Evolutionary conservation across 202 grass and related monocot species (phyloP).

Genomic region (Thinopyrum obtusiflorum): DNA sequence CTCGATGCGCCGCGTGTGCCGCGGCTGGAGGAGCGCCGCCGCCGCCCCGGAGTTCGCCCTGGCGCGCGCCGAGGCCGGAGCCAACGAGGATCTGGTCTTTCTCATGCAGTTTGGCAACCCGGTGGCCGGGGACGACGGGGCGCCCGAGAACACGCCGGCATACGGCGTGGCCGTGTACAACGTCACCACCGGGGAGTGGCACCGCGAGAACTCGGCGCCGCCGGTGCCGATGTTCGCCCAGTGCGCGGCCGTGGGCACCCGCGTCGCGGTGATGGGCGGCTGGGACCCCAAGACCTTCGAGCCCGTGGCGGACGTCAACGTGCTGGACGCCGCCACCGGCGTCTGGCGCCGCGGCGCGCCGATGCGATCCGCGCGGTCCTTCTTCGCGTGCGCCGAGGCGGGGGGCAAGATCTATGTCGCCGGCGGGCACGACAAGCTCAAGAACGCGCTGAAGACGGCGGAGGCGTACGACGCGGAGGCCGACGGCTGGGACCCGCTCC

Average conservation of each 20-base stretch:
- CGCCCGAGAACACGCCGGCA: conserved; percentile 14
- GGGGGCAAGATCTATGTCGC: conserved; percentile 57
- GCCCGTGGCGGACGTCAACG: conserved; percentile 54
- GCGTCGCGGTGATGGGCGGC: conserved; percentile 45
- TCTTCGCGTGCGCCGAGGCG: conserved; percentile 69
- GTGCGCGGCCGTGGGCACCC: conserved; percentile 49
- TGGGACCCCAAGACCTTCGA: conserved; percentile 66
- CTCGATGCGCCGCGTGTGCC: conserved; percentile 52
- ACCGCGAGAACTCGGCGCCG: conserved; percentile 18
- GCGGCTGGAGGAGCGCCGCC: conserved; percentile 45
- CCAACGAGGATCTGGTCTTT: conserved; percentile 53
- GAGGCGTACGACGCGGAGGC: conserved; percentile 45
- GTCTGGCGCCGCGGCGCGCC: conserved; percentile 40
- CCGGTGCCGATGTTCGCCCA: conserved; percentile 68
- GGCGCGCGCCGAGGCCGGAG: conserved; percentile 31
- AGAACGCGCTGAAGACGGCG: conserved; percentile 75
- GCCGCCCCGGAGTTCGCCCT: conserved; percentile 19
- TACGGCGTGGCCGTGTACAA: conserved; percentile 62
- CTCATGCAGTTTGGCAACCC: conserved; percentile 59
- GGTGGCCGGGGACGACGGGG: not conserved
- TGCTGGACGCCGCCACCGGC: conserved; percentile 51
- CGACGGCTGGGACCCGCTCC: conserved; percentile 57
- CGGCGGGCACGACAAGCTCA: conserved; percentile 67
- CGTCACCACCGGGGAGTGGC: conserved; percentile 56
- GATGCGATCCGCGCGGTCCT: conserved; percentile 47